phyloP scores from a whole-genome alignment of 441 rosid species.

The Populus tomentosa region DNA sequence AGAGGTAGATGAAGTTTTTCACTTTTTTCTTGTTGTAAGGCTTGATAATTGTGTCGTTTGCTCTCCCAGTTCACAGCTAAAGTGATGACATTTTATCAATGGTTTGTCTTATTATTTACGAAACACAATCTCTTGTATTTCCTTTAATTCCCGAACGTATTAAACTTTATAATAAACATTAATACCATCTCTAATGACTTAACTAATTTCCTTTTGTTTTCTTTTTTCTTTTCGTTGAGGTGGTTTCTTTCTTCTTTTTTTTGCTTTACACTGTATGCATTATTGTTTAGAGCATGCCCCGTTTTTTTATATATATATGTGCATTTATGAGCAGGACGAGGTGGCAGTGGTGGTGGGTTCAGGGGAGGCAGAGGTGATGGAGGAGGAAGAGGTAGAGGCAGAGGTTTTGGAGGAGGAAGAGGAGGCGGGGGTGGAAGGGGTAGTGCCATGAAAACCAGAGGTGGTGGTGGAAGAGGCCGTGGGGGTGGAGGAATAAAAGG shows the following conservation, averaged over 20 bases:
- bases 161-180: background rate
- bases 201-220: too few species aligned
- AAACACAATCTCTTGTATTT: background rate
- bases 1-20: conserved; percentile 25
- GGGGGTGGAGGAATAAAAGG: conserved; percentile 86
- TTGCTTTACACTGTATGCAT: background rate
- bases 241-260: background rate
- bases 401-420: conserved; percentile 17
- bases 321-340: conserved; percentile 30
- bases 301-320: background rate
- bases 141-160: background rate
- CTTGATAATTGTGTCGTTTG: background rate
- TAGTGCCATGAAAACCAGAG: conserved; percentile 15
- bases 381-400: background rate
- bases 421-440: conserved; percentile 38
- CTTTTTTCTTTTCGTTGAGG: background rate
- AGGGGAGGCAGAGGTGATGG: conserved; percentile 66
- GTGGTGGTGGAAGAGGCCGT: conserved; percentile 38
- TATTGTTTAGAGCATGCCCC: background rate
- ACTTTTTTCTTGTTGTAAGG: background rate
- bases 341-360: conserved; percentile 55
- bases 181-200: background rate
- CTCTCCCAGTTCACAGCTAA: background rate
- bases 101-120: background rate
- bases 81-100: background rate